phyloP scores from a whole-genome alignment of 768 basidiomycete genomes.

The Termitomyces sp. region DNA sequence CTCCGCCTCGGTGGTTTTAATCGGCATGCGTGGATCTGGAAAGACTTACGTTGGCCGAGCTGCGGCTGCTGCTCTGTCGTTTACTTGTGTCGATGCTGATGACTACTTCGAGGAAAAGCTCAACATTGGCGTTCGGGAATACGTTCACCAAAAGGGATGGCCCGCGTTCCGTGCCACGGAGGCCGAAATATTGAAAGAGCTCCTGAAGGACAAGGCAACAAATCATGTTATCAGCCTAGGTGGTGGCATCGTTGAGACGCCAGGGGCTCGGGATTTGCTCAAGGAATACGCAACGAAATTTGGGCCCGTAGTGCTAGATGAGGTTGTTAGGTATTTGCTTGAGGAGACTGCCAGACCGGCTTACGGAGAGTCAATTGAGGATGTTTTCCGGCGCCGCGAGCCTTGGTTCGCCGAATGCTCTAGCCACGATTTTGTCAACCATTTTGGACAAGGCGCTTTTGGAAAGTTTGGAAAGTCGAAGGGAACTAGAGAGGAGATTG shows the following conservation, averaged over 20 bases:
- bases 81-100: slow-evolving; percentile 82
- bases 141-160: slow-evolving; percentile 84
- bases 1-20: slow-evolving; percentile 15
- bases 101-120: slow-evolving; percentile 63
- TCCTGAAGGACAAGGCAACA: slow-evolving; percentile 52
- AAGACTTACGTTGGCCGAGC: slow-evolving; percentile 85
- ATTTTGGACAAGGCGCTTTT: slow-evolving; percentile 32
- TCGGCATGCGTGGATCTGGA: slow-evolving; percentile 91
- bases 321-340: slow-evolving; percentile 77
- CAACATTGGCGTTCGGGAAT: slow-evolving; percentile 59
- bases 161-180: slow-evolving; percentile 83
- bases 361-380: slow-evolving; percentile 81
- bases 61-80: slow-evolving; percentile 66
- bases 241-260: slow-evolving; percentile 90
- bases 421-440: slow-evolving; percentile 80
- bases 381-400: slow-evolving; percentile 76
- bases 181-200: slow-evolving; percentile 56
- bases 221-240: slow-evolving; percentile 84
- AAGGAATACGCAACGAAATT: slow-evolving; percentile 51
- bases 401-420: slow-evolving; percentile 86
- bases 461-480: slow-evolving; percentile 16
- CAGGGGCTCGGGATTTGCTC: slow-evolving; percentile 66
- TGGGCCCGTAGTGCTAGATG: slow-evolving; percentile 80
- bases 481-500: slow-evolving; percentile 54
- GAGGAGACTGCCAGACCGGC: slow-evolving; percentile 77